phyloP scores from a whole-genome alignment of 1,284 basidiomycete species.

The Pseudozyma tsukubaensis region DNA sequence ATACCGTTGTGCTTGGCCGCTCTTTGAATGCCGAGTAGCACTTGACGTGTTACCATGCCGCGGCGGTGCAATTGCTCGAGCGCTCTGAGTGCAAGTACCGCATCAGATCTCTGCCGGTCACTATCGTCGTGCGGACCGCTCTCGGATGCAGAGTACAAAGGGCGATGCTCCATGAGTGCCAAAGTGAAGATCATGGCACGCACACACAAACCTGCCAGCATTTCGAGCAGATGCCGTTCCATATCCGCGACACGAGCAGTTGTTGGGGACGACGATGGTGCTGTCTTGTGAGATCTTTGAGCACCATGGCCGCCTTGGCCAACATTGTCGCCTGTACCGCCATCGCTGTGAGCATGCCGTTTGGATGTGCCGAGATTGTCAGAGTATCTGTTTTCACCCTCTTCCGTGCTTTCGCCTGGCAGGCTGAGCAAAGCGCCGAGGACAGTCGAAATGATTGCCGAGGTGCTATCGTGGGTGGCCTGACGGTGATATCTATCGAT shows the following conservation, averaged over 20 bases:
- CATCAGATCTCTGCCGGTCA: conserved; percentile 13
- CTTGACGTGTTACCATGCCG: conserved; percentile 3
- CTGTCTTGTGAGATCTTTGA: background rate
- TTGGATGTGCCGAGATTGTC: too few relatives aligned
- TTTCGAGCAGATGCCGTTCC: conserved; percentile 11
- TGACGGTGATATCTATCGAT: conserved; percentile 11
- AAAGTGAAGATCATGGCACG: conserved; percentile 14
- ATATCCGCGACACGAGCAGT: background rate
- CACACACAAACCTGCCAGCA: conserved; percentile 10
- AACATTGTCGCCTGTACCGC: background rate
- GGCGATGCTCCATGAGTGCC: conserved; percentile 15
- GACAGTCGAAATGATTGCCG: conserved; percentile 8
- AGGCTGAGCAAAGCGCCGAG: conserved; percentile 12
- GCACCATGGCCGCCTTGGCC: too few relatives aligned
- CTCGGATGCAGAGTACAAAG: background rate
- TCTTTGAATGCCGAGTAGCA: conserved; percentile 8
- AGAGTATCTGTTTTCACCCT: too few relatives aligned
- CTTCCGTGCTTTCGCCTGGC: background rate
- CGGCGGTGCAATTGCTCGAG: conserved; percentile 13
- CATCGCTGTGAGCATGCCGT: background rate
- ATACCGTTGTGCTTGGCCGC: conserved; percentile 2
- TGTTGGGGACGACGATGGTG: background rate
- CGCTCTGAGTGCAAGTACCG: conserved; percentile 14
- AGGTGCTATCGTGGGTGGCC: conserved; percentile 14
- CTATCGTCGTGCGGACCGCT: conserved; percentile 6